Base-by-base conservation (phyloP, 306 rosid species). In the Oxytropis ochrocephala region DNA sequence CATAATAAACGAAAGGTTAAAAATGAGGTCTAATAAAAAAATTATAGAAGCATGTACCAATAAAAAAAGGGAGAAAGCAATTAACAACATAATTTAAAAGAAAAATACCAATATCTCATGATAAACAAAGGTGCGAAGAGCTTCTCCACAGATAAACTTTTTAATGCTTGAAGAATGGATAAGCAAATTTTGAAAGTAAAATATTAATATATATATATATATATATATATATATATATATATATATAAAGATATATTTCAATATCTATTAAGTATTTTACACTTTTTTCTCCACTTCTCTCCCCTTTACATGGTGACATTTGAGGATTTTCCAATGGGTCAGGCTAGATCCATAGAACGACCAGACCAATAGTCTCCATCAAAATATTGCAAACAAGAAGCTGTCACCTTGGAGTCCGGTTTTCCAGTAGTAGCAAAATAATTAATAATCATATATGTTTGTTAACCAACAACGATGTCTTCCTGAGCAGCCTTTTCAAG, bases 111-210 rank as follows among this genome's bases (percentile, higher is more conserved):
- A 11, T 60, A 90, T 79, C 77, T 91, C 92, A 51, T 91, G 95
- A 65, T 88, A 91, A 71, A 84, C 89, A 29, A 88, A 79, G 8
- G 92, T 88, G 8, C 97, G 90, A 48, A 88, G 92, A 62, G 92
- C 81, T 80, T 83, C 92, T 70, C 87, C 87, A 18, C 58, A 50
- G 21, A 14, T 18, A 3, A 85, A n/a, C n/a, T n/a, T n/a, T n/a
- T n/a, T n/a, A n/a, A n/a, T n/a, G n/a, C n/a, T n/a, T n/a, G n/a
- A n/a, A n/a, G n/a, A n/a, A n/a, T n/a, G n/a, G n/a, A n/a, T n/a
- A n/a, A n/a, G n/a, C n/a, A n/a, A n/a, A n/a, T n/a, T n/a, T n/a
- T n/a, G n/a, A n/a, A n/a, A n/a, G n/a, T n/a, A n/a, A n/a, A n/a
- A n/a, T n/a, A n/a, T n/a, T n/a, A n/a, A n/a, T n/a, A n/a, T n/a